Conservation (phyloP, 1,284 basidiomycete species). For the Tilletia indica region DNA sequence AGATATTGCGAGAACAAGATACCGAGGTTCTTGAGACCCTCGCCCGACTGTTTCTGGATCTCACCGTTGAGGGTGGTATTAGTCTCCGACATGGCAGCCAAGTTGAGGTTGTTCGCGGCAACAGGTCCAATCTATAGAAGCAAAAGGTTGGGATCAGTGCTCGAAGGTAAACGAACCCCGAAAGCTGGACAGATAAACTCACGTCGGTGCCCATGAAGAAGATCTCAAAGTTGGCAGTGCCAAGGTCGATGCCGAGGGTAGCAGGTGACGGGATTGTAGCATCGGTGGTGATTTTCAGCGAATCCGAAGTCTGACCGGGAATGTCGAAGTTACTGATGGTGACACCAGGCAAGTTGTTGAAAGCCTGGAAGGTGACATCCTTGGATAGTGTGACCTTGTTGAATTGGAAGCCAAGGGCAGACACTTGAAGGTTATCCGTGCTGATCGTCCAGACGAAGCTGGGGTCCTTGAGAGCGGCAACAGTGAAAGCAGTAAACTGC, state of each 20-base stretch:
- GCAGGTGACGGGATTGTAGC: slow-evolving; percentile 67
- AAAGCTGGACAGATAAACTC: neutral
- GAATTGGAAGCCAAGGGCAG: slow-evolving; percentile 70
- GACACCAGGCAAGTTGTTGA: slow-evolving; percentile 65
- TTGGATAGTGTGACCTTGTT: slow-evolving; percentile 68
- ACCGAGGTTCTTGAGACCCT: slow-evolving; percentile 64
- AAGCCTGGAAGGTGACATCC: slow-evolving; percentile 68
- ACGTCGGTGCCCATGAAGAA: slow-evolving; percentile 53
- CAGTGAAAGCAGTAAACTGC: slow-evolving; percentile 68
- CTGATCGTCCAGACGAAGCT: slow-evolving; percentile 72
- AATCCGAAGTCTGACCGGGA: slow-evolving; percentile 65
- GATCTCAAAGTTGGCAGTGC: slow-evolving; percentile 68
- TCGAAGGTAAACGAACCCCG: neutral
- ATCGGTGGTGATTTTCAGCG: slow-evolving; percentile 70
- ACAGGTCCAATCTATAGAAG: slow-evolving; percentile 58
- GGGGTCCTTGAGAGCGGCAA: slow-evolving; percentile 67
- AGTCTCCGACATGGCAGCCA: slow-evolving; percentile 63
- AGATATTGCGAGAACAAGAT: slow-evolving; percentile 70
- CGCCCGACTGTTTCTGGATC: slow-evolving; percentile 61
- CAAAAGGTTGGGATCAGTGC: too few species aligned
- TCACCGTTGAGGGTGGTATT: slow-evolving; percentile 65
- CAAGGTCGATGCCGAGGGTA: slow-evolving; percentile 73
- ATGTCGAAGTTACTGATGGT: slow-evolving; percentile 68
- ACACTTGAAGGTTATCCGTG: slow-evolving; percentile 65
- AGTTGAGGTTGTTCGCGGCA: slow-evolving; percentile 59